Evolutionary conservation across 176 grass and related monocot genomes (phyloP).

Genomic region (barley (Hordeum vulgare)): DNA sequence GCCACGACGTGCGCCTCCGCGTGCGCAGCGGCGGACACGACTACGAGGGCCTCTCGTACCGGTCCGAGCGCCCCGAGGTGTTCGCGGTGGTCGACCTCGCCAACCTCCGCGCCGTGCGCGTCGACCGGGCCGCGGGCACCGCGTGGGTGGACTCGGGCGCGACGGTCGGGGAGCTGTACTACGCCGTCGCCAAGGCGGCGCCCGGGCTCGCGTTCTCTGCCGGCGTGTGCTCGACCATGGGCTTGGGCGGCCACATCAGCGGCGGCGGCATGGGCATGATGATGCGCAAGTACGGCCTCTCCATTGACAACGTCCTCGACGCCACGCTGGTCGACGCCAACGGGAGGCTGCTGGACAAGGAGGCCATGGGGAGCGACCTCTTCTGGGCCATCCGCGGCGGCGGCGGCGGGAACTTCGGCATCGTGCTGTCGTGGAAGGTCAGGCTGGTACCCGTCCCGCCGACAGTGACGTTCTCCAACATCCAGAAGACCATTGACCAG

Average conservation of each 20-base stretch:
- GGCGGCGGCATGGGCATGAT: conserved; percentile 30
- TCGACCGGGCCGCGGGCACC: background rate
- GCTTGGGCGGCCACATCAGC: conserved; percentile 39
- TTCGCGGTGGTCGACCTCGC: conserved; percentile 42
- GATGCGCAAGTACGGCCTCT: conserved; percentile 32
- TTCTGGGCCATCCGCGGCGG: conserved; percentile 37
- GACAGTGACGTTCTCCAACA: conserved; percentile 13
- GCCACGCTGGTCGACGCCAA: conserved; percentile 18
- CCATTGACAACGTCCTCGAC: conserved; percentile 21
- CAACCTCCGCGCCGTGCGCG: background rate
- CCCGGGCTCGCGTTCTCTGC: conserved; percentile 17
- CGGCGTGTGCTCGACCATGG: conserved; percentile 37
- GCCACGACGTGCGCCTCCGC: conserved; percentile 6
- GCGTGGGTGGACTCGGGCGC: conserved; percentile 50
- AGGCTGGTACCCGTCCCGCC: conserved; percentile 15
- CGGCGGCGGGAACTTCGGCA: conserved; percentile 27
- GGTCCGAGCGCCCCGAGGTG: conserved; percentile 18
- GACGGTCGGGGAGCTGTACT: conserved; percentile 39
- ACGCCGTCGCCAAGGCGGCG: conserved; percentile 26
- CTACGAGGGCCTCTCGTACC: conserved; percentile 80
- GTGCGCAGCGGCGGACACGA: conserved; percentile 52
- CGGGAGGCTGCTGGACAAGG: conserved; percentile 18
- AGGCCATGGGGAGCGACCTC: conserved; percentile 19
- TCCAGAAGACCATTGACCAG: background rate
- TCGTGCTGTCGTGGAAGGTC: conserved; percentile 34